Evolutionary conservation across 345 rosid species (phyloP), one percentile per base, ranked within the genome.

Genomic region (Fremontodendron californicum): DNA sequence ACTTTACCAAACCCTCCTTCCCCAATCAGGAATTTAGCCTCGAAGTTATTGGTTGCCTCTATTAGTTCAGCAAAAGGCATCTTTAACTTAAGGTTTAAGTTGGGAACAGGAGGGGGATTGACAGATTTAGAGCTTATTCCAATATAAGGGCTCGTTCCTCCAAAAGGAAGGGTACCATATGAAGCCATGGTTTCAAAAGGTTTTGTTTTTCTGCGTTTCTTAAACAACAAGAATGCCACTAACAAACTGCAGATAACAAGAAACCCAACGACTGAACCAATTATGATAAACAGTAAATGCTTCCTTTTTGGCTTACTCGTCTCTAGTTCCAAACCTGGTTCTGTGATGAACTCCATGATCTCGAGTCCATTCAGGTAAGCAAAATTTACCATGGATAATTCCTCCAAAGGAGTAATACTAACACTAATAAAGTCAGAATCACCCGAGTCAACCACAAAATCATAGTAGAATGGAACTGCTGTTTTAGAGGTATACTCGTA

Each of bases 351-450:
- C 81, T 84, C 83, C 87, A 85, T 77, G n/a, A 89, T 83, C 85
- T 88, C 91, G 16, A 89, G 65, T 21, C 93, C 93, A 73, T 89
- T 86, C 65, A 89, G 76, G 49, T 81, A 85, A 23, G 93, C 89
- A 18, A 10, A 21, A 0, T 5, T 19, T 0, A 2, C 0, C 0
- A 0, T 0, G 0, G 49, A 9, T 5, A 2, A 18, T 4, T 25
- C 76, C 0, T 0, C 12, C 2, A 55, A 12, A 21, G 80, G 75
- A 42, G 82, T 82, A 0, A 89, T 74, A 45, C 82, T 77, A 49
- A 88, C 49, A 40, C 70, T 78, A 65, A 89, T 68, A 2, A 75
- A 12, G 54, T 88, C 88, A n/a, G 80, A 83, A 58, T 57, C 71
- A 76, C 72, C 92, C 2, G 96, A 82, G 37, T 81, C 81, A 29